phyloP scores from a whole-genome alignment of 306 rosid genomes.

The Rosa multiflora region DNA sequence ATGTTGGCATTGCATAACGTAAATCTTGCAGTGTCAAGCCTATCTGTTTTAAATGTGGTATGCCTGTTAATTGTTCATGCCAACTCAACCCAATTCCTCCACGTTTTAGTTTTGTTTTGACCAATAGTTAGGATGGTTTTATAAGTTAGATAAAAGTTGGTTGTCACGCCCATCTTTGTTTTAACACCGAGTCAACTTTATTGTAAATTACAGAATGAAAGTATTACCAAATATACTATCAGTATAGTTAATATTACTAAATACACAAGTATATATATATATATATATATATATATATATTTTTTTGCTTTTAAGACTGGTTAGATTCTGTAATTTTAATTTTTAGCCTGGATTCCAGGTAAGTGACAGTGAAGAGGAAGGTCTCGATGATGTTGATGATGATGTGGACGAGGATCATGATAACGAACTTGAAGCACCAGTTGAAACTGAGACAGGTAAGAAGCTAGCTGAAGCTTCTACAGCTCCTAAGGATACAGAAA shows the following conservation, averaged over 20 bases:
- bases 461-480: slow-evolving; percentile 38
- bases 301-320: neutral
- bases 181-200: neutral
- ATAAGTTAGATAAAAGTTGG: neutral
- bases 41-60: neutral
- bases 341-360: slow-evolving; percentile 36
- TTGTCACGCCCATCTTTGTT: neutral
- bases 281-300: neutral
- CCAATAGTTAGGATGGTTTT: neutral
- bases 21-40: neutral
- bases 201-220: neutral
- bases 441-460: slow-evolving; percentile 41
- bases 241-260: neutral
- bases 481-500: slow-evolving; percentile 62
- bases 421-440: slow-evolving; percentile 35
- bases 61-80: neutral
- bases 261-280: neutral
- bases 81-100: neutral
- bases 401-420: slow-evolving; percentile 61
- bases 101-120: neutral
- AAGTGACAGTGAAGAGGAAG: slow-evolving; percentile 67
- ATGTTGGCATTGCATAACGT: neutral
- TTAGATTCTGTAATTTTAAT: slow-evolving; percentile 16
- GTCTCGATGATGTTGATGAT: slow-evolving; percentile 55
- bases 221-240: neutral